Base-by-base conservation (phyloP, 192 early-diverging fungal species). In the Backusella liffmaniae region DNA sequence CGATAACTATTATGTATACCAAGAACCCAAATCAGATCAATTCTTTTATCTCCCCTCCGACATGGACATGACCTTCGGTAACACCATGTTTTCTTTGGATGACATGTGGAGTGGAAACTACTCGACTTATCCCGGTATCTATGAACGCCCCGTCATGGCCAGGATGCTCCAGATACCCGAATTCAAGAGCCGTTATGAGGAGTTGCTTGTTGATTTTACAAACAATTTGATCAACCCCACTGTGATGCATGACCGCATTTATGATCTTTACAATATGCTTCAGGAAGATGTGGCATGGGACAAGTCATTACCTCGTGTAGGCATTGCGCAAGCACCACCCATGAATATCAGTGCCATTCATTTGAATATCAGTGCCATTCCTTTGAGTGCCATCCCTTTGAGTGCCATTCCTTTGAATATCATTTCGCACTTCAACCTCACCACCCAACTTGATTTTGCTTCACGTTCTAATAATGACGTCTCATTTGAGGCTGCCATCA, bases 1-100 rank as follows among this genome's bases (percentile, higher is more conserved):
- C 2, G 51, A 78, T 16, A 78, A 78, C 36, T 73, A 39, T 30
- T 78, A 65, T n/a, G 23, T 78, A 16, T 78, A 78, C 35, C 23
- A 73, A 4, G 36, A 74, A 39, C 32, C 46, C 34, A 35, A 73
- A 18, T 13, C 37, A 16, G 4, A 70, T 0, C 51, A 35, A 13
- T 78, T 66, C 35, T 53, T 51, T 7, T 78, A 73, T 29, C 7
- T 72, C 3, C 46, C 79, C 4, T 71, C 79, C 1, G 79, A 80
- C 32, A 34, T 80, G n/a, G 79, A 80, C 29, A 30, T 56, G 15
- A 69, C 72, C 21, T 21, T 62, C 37, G 77, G 77, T 5, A 59
- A 67, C 9, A 67, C 34, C 9, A 23, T 68, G 0, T 9, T 53
- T 15, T 34, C 46, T n/a, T 10, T 66, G 0, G 53, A n/a, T 0